Percentiles rank a stretch among this genome's conserved stretches.
Conservation (phyloP, 768 basidiomycete species). For the Leccinum variicolor region DNA sequence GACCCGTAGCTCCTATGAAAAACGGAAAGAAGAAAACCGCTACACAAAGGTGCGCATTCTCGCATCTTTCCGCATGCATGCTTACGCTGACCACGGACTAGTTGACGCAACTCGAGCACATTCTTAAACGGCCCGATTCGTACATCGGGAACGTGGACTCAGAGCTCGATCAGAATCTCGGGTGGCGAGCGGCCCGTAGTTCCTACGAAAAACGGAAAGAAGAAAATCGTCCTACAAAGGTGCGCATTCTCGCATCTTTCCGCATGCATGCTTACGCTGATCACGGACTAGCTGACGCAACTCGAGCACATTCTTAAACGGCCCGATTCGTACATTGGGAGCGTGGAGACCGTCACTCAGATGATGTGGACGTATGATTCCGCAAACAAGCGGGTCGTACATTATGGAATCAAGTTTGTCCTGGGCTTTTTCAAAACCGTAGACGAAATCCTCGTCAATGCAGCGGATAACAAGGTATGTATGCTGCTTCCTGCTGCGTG, state of each 20-base stretch:
- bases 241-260: conserved; percentile 30
- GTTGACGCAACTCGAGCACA: too few relatives aligned
- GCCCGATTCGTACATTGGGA: conserved; percentile 96
- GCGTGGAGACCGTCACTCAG: conserved; percentile 84
- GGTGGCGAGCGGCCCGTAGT: conserved; percentile 27
- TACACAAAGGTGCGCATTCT: too few relatives aligned
- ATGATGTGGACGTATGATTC: conserved; percentile 93
- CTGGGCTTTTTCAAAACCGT: conserved; percentile 99
- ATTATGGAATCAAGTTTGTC: conserved; percentile 83
- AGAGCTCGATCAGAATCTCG: conserved; percentile 39
- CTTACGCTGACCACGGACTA: too few relatives aligned
- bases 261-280: not conserved
- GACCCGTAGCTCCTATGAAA: too few relatives aligned
- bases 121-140: too few relatives aligned
- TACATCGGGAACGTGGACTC: too few relatives aligned
- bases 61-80: too few relatives aligned
- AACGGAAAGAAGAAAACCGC: too few relatives aligned
- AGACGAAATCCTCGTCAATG: conserved; percentile 98
- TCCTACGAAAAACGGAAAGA: conserved; percentile 45
- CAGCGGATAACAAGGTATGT: conserved; percentile 96
- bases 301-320: conserved; percentile 91
- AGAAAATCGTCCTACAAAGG: conserved; percentile 92
- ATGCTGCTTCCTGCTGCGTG: not conserved
- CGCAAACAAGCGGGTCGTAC: conserved; percentile 77
- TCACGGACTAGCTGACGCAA: conserved; percentile 73